phyloP scores from a whole-genome alignment of 1,284 basidiomycete genomes.

The Phenoliferia sp. region DNA sequence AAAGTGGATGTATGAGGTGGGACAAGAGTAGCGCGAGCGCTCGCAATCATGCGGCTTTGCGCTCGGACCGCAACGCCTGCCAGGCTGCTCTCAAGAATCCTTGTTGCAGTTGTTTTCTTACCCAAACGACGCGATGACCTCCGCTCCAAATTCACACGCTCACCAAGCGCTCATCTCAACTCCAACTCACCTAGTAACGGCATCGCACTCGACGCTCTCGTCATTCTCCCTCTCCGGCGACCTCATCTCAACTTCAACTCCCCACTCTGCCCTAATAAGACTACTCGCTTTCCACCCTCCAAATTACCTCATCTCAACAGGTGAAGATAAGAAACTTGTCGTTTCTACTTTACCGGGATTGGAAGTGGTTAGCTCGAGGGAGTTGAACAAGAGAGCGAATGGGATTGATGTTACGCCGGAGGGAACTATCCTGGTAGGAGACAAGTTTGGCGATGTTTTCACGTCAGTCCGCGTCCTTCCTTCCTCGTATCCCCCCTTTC shows the following conservation, averaged over 20 bases:
- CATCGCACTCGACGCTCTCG: neutral
- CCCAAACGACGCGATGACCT: too few relatives aligned
- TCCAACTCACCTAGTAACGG: neutral
- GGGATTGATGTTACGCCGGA: constrained; percentile 55
- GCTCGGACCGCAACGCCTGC: too few relatives aligned
- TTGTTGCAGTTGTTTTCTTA: too few relatives aligned
- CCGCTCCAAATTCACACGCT: neutral
- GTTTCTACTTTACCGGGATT: constrained; percentile 57
- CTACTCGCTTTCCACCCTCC: constrained; percentile 11
- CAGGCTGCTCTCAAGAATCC: too few relatives aligned
- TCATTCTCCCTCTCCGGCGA: neutral
- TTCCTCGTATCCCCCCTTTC: neutral
- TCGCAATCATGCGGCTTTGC: too few relatives aligned
- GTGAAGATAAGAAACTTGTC: constrained; percentile 73
- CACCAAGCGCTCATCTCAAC: neutral
- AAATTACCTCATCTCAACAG: constrained; percentile 57
- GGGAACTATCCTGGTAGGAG: constrained; percentile 63
- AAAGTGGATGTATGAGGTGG: too few relatives aligned
- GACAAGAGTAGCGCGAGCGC: too few relatives aligned
- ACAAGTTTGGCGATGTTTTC: constrained; percentile 83
- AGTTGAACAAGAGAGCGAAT: constrained; percentile 71
- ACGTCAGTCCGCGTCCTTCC: constrained; percentile 47
- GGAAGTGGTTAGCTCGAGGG: constrained; percentile 47
- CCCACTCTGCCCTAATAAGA: constrained; percentile 23
- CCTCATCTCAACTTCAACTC: neutral